Evolutionary conservation across 345 rosid species (phyloP), one percentile per base, ranked within the genome.

Genomic region (Combretum micranthum): DNA sequence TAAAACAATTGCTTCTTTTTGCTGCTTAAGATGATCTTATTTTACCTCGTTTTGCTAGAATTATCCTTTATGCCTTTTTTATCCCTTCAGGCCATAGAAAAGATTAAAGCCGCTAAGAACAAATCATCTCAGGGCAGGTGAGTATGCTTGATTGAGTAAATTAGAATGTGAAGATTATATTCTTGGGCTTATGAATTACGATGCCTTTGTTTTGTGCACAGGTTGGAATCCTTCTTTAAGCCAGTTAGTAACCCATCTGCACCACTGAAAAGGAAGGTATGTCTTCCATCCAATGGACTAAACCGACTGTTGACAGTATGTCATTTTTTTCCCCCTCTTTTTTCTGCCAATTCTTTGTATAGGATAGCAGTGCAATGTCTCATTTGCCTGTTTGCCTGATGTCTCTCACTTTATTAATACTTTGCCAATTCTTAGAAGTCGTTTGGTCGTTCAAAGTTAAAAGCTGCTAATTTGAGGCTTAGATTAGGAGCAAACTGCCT

Each of bases 81-180:
- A 13, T 48, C 15, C 59, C 56, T 60, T 50, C 69, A 89, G 96
- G 92, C 94, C 4, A 67, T 83, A 60, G 96, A 93, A 77, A 93
- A 93, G 66, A 82, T 93, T 42, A 93, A 89, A 72, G 72, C 82
- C 21, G 96, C 99, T 20, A 93, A 87, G 85, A 85, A 87, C 75
- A 93, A 87, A 80, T 80, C 88, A 63, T 73, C 96, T n/a, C 97
- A 93, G 80, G 99, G 95, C 57, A 76, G 88, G 99, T 93, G 60
- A 67, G 85, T 57, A 56, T 47, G 55, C 57, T 59, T 17, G 15
- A 57, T 43, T 64, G 20, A 13, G 32, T 42, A 13, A 51, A 56
- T 7, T 32, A 19, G 39, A 8, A 56, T 22, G 22, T 50, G 50
- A 17, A 23, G 61, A 15, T 37, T 25, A 64, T 25, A 47, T 21